Evolutionary conservation across 2,329 filamentous ascomycete species (phyloP), one percentile per base, ranked within the genome.

Genomic region (Diaporthe humulicola): DNA sequence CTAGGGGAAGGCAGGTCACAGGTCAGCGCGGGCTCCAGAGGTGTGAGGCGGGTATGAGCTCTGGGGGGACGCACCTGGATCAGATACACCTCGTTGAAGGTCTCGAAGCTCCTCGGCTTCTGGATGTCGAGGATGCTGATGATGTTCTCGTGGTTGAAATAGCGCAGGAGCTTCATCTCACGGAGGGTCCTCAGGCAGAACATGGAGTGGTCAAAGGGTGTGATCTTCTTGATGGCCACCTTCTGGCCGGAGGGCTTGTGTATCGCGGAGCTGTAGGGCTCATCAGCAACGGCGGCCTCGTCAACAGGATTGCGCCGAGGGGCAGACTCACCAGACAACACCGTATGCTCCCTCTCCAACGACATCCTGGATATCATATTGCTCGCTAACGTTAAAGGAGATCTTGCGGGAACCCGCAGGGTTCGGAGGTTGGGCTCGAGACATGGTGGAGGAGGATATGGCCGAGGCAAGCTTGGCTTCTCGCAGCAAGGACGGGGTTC

Each of bases 81-180:
- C 80, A 99, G 92, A 84, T 99, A 99, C 77, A 99, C 97, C 86
- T 99, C 97, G 74, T 96, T 96, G 86, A 99, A 99, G 70, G 92
- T 93, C 83, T 98, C 96, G 82, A 97, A 98, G 88, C 94, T 98
- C 81, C 96, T 91, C 56, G 97, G 97, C 88, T 98, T 98, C 87
- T 99, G 97, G 80, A 99, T 99, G 84, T 99, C 97, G 79, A 99
- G 92, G 80, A 99, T 99, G 70, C 96, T 98, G 83, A 99, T 99
- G 87, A 99, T 98, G 86, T 99, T 99, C 87, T 99, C 97, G 84
- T 99, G 97, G 87, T 98, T 99, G 89, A 99, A 99, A 87, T 99
- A 98, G 81, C 97, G 92, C 81, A 99, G 88, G 74, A 99, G 90
- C 91, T 99, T 99, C 97, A 99, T 99, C 87, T 99, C 97, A 85